These are phyloP conservation scores for Gossypium australe DNA, from an alignment of 345 rosid species.

Conservation along the genomic window DNA sequence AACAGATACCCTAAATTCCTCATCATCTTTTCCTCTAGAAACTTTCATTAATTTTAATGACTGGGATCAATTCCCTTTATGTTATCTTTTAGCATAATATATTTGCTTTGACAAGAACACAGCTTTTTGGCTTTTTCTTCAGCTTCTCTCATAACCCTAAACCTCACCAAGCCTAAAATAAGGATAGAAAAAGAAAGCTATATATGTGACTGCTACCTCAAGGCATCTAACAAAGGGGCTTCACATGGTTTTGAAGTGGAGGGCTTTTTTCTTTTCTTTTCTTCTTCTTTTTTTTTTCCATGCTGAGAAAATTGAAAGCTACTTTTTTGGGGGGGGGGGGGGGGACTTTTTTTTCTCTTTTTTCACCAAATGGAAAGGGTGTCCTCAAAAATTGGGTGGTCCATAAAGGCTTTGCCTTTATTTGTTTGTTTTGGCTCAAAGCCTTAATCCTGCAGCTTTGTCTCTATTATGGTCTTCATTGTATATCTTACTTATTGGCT, in stretches of 20 bases:
- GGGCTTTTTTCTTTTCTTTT: constrained; percentile 3
- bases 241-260: constrained; percentile 31
- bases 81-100: constrained; percentile 6
- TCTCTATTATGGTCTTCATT: background rate
- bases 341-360: background rate
- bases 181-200: background rate
- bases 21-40: background rate
- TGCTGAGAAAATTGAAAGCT: constrained; percentile 17
- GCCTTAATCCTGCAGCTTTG: background rate
- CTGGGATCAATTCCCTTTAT: constrained; percentile 14
- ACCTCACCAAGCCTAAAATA: constrained; percentile 4
- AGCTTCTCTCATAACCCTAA: constrained; percentile 4
- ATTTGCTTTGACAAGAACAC: constrained; percentile 12
- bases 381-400: constrained; percentile 21
- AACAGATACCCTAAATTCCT: background rate
- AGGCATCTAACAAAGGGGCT: constrained; percentile 28
- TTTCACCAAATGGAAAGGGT: constrained; percentile 17
- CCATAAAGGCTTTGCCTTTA: constrained; percentile 15
- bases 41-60: background rate
- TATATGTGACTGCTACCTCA: constrained; percentile 26
- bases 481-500: background rate
- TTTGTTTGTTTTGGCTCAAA: background rate
- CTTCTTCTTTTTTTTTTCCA: background rate
- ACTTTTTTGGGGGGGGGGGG: background rate
- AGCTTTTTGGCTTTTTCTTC: constrained; percentile 21